Evolutionary conservation across 2,329 filamentous ascomycete species (phyloP), one percentile per base, ranked within the genome.

Genomic region (Uncinocarpus reesii): DNA sequence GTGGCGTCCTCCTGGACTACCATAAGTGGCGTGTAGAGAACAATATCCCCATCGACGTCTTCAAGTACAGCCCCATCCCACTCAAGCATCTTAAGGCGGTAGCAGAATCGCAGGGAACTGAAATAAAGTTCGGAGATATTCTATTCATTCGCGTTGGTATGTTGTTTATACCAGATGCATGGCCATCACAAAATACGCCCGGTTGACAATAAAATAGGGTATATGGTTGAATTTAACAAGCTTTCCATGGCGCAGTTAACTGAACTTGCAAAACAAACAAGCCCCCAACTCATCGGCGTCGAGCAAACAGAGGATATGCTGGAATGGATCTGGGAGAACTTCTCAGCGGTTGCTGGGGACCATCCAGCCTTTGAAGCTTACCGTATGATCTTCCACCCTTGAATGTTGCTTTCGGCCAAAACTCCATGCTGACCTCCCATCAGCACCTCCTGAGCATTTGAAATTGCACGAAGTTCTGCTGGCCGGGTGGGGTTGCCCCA

Each of bases 281-380:
- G 28, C 11, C 67, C 67, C 1, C 66, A 68, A 49, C 69, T 65
- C 1, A 63, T 71, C 29, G 76, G 75, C 0, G 66, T 78, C 1
- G 69, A 75, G 41, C 72, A 71, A 0, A 71, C 69, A 1, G 65
- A 69, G 5, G 71, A 71, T 8, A 69, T 73, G 16, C 66, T 78
- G 7, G 66, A 71, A 35, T 81, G 77, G 76, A 62, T 80, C 11
- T 80, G 77, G 76, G 70, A 80, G 44, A 67, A 70, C 13, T 80
- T 81, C 56, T 65, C 75, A 0, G 78, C 77, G 2, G 71, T 79
- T 2, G 78, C 73, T 0, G 75, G 78, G 10, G 78, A 81, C 52
- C 70, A 73, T 16, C 73, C 77, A 7, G 69, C 68, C 4, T 75
- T 76, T 56, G 77, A 80, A 58, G 70, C 71, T 23, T 50, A 47